A percentile compares a stretch with the other conserved stretches of the same genome.
These are phyloP conservation scores for Dunaliella primolecta DNA, from an alignment of 139 green algal genomes.

Conservation along the genomic window DNA sequence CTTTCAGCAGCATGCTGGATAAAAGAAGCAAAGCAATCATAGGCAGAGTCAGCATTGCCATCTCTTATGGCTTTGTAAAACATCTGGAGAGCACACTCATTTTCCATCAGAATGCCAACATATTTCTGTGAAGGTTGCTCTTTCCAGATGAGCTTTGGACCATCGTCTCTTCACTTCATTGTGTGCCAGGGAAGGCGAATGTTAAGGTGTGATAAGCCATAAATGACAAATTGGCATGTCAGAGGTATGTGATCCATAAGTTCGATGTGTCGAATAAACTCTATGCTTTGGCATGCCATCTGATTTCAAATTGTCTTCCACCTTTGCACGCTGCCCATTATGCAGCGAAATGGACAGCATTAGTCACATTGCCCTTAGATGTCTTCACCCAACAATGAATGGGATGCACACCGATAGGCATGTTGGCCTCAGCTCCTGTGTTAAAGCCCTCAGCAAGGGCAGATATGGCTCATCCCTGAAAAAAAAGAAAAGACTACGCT, in stretches of 20 bases:
- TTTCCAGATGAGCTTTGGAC: not conserved
- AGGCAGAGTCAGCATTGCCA: not conserved
- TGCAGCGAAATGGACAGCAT: no score
- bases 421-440: no score
- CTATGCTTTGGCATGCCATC: not conserved
- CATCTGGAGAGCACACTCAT: not conserved
- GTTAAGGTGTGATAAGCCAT: not conserved
- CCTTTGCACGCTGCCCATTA: not conserved
- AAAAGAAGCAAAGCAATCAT: not conserved
- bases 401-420: no score
- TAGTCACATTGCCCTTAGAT: no score
- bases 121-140: not conserved
- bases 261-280: not conserved
- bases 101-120: not conserved
- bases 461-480: no score
- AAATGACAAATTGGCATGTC: not conserved
- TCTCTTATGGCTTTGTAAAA: not conserved
- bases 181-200: not conserved
- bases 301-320: not conserved
- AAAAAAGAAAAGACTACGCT: no score
- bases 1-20: not conserved
- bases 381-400: no score
- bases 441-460: no score
- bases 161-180: not conserved
- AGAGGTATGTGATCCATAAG: not conserved